These are phyloP conservation scores for Candida taoyuanica DNA, from an alignment of 805 yeast species.

Conservation along the genomic window DNA sequence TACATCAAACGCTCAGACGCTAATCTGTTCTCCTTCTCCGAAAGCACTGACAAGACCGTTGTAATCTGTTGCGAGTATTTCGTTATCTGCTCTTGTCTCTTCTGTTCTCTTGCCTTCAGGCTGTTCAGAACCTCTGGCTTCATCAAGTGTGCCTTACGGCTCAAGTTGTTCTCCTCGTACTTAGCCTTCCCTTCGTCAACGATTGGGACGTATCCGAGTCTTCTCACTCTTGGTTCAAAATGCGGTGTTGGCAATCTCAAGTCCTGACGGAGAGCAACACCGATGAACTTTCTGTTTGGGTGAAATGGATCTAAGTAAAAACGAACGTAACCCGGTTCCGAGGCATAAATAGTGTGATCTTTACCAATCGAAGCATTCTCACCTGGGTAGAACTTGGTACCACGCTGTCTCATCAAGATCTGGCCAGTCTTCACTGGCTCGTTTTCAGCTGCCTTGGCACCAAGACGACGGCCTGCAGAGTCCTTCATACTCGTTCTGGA, in stretches of 20 bases:
- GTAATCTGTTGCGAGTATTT: constrained; percentile 31
- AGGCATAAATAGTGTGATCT: constrained; percentile 88
- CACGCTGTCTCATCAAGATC: constrained; percentile 89
- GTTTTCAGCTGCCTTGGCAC: constrained; percentile 85
- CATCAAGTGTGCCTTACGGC: constrained; percentile 61
- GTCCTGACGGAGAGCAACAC: constrained; percentile 69
- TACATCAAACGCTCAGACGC: constrained; percentile 52
- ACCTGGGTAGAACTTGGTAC: constrained; percentile 93
- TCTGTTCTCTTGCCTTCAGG: constrained; percentile 36
- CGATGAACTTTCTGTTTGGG: constrained; percentile 85
- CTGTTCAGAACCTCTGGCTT: constrained; percentile 46
- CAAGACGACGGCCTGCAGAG: constrained; percentile 91
- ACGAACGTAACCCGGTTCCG: constrained; percentile 90
- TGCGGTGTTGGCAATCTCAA: constrained; percentile 79
- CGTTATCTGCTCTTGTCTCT: constrained; percentile 30
- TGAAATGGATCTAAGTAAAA: constrained; percentile 95
- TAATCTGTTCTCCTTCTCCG: constrained; percentile 29
- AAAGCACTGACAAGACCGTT: constrained; percentile 21
- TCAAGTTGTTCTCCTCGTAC: constrained; percentile 55
- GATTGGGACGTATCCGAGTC: constrained; percentile 69
- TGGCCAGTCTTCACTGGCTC: constrained; percentile 71
- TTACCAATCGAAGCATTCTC: constrained; percentile 86
- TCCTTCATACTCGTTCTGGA: constrained; percentile 92
- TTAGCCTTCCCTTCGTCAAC: constrained; percentile 45
- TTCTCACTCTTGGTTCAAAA: constrained; percentile 80